These are phyloP conservation scores for Fusarium falciforme DNA, from an alignment of 2,329 filamentous ascomycete genomes.

Conservation along the genomic window DNA sequence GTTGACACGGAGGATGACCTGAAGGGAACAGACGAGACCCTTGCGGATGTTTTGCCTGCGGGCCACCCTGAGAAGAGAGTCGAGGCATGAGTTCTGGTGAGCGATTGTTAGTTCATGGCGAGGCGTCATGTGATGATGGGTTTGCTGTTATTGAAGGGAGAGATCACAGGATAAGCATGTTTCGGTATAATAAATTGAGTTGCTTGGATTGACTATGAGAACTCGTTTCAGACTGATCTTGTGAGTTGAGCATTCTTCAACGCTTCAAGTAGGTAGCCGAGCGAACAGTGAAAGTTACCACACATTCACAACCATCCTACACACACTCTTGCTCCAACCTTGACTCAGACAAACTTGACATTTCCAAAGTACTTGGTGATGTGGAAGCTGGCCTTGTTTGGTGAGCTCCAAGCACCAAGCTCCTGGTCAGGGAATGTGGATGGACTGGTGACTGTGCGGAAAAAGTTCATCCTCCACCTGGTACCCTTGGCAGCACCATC, in stretches of 20 bases:
- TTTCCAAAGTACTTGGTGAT: conserved; percentile 59
- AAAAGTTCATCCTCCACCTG: conserved; percentile 65
- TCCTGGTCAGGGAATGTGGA: conserved; percentile 57
- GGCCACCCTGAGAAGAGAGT: conserved; percentile 31
- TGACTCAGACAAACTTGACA: conserved; percentile 50
- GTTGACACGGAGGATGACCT: conserved; percentile 85
- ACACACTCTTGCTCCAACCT: not conserved
- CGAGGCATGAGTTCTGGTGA: not conserved
- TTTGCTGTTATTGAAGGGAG: not conserved
- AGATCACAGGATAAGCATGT: not conserved
- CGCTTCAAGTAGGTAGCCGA: not conserved
- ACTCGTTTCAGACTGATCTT: not conserved
- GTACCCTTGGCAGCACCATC: conserved; percentile 55
- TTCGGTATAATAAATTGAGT: not conserved
- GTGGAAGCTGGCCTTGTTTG: conserved; percentile 60
- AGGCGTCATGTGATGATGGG: not conserved
- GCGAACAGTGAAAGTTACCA: not conserved
- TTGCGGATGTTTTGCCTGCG: conserved; percentile 70
- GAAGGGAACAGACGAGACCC: conserved; percentile 84
- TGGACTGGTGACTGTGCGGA: conserved; percentile 58
- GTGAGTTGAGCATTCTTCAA: not conserved
- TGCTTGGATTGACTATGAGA: not conserved
- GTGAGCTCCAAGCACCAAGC: conserved; percentile 59
- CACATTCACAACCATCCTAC: not conserved
- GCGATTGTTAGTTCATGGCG: conserved; percentile 7